These are phyloP conservation scores for Potentilla sterilis DNA, from an alignment of 306 rosid species.

Conservation along the genomic window DNA sequence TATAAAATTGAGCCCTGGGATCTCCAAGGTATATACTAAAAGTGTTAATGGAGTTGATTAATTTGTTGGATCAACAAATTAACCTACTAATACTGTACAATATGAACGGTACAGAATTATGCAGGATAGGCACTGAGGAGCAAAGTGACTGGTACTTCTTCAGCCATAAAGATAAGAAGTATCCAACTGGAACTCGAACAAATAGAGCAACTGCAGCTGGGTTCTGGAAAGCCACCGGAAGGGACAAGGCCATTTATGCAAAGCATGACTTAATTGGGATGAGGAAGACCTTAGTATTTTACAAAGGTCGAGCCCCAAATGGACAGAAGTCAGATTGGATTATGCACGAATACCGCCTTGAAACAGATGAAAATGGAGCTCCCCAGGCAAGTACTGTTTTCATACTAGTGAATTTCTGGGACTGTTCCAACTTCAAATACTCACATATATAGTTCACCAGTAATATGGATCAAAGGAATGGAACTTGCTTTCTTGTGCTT, in stretches of 20 bases:
- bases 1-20: slow-evolving; percentile 97
- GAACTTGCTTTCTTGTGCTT: background rate
- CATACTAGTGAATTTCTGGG: background rate
- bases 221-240: slow-evolving; percentile 97
- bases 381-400: slow-evolving; percentile 57
- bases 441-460: background rate
- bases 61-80: background rate
- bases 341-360: slow-evolving; percentile 92
- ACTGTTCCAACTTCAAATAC: background rate
- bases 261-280: slow-evolving; percentile 81
- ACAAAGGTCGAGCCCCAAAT: slow-evolving; percentile 92
- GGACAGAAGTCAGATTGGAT: slow-evolving; percentile 98
- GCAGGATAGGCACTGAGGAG: slow-evolving; percentile 88
- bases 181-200: slow-evolving; percentile 96
- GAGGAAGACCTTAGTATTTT: slow-evolving; percentile 90
- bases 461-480: background rate
- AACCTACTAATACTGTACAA: background rate
- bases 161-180: slow-evolving; percentile 91
- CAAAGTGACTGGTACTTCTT: slow-evolving; percentile 90
- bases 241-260: slow-evolving; percentile 88
- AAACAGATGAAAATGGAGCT: slow-evolving; percentile 79
- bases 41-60: background rate
- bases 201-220: slow-evolving; percentile 93
- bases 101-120: slow-evolving; percentile 46
- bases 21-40: slow-evolving; percentile 61